Conservation (phyloP, 352 stramenopile species). For the Globisporangium spinosum region DNA sequence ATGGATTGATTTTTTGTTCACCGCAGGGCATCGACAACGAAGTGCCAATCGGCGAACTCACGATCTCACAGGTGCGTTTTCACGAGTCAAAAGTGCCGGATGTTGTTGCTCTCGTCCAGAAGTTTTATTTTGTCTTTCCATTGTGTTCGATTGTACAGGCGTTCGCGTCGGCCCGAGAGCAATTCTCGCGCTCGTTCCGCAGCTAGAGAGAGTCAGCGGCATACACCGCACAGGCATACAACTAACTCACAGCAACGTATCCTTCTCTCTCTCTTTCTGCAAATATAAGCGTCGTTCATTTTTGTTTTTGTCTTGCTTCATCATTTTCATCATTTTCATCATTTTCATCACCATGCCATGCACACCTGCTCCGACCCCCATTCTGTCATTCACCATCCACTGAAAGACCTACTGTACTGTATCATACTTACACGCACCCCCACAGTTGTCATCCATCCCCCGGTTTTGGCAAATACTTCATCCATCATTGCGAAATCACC, state of each 20-base stretch:
- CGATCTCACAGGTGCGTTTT: conserved; percentile 68
- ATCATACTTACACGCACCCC: no score
- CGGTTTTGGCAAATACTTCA: background rate
- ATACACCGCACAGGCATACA: background rate
- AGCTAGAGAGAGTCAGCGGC: conserved; percentile 38
- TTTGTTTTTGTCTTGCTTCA: background rate
- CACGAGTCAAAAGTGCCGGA: background rate
- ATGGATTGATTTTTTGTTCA: conserved; percentile 12
- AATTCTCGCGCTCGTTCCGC: conserved; percentile 88
- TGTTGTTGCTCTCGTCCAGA: background rate
- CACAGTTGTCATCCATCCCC: background rate
- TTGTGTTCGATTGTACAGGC: conserved; percentile 30
- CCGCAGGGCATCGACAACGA: conserved; percentile 83
- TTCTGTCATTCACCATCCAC: no score
- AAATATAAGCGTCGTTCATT: conserved; percentile 12
- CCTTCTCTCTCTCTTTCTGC: background rate
- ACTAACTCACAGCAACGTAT: background rate
- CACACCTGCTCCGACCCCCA: no score
- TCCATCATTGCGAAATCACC: background rate
- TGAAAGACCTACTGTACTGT: no score
- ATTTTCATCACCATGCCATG: background rate
- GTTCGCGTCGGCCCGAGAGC: conserved; percentile 80
- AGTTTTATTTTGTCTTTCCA: background rate
- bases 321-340: background rate
- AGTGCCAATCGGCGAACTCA: conserved; percentile 82